These are phyloP conservation scores for Termitomyces sp. DNA, from an alignment of 768 basidiomycete genomes.

Conservation along the genomic window DNA sequence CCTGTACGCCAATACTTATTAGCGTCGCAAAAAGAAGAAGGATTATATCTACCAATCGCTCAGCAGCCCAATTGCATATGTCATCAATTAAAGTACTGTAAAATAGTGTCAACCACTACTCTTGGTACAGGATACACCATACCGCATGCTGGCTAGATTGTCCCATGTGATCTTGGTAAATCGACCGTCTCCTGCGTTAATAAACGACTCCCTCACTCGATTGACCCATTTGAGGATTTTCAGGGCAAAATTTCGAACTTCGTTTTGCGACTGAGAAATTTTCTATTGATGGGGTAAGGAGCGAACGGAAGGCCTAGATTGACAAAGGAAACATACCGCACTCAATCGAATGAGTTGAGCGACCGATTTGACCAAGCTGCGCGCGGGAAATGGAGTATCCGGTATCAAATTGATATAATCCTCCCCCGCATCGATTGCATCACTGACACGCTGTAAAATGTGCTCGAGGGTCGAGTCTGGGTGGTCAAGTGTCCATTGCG, in stretches of 20 bases:
- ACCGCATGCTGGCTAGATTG: conserved; percentile 15
- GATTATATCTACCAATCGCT: conserved; percentile 6
- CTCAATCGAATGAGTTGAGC: conserved; percentile 13
- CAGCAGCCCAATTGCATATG: conserved; percentile 13
- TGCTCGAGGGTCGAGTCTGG: neutral
- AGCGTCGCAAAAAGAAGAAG: neutral
- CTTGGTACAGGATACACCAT: neutral
- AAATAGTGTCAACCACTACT: neutral
- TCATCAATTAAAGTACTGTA: conserved; percentile 12
- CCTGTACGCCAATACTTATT: neutral
- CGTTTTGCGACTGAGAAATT: neutral
- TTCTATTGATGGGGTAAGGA: neutral
- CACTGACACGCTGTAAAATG: neutral
- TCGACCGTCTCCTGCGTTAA: neutral
- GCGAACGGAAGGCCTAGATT: neutral
- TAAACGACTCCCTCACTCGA: conserved; percentile 8
- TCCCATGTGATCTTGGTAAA: conserved; percentile 13
- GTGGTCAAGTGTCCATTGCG: neutral
- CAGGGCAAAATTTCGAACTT: conserved; percentile 9
- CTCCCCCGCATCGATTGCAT: conserved; percentile 2
- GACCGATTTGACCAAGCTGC: conserved; percentile 7
- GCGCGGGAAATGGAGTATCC: conserved; percentile 14
- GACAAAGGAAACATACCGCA: conserved; percentile 3
- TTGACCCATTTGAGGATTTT: conserved; percentile 13
- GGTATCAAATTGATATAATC: neutral